These are phyloP conservation scores for Truncatella angustata DNA, from an alignment of 2,329 filamentous ascomycete species.

Conservation along the genomic window DNA sequence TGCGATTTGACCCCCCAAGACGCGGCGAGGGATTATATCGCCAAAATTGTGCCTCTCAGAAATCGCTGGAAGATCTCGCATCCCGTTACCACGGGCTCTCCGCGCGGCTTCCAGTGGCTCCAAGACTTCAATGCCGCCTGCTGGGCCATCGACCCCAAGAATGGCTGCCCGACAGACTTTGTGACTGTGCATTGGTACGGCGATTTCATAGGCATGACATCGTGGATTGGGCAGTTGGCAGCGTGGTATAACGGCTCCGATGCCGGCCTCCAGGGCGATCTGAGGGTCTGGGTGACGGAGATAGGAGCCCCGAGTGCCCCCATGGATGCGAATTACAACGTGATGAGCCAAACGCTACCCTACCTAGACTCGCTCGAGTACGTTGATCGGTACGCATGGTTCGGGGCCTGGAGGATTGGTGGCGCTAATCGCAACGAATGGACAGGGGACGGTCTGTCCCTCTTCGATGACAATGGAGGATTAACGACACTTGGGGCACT, in stretches of 20 bases:
- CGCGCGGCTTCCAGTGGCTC: constrained; percentile 37
- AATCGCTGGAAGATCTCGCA: constrained; percentile 37
- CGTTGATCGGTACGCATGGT: constrained; percentile 40
- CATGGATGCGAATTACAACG: constrained; percentile 30
- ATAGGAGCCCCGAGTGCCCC: constrained; percentile 34
- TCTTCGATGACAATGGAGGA: constrained; percentile 35
- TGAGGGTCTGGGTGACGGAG: constrained; percentile 38
- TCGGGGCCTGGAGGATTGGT: constrained; percentile 36
- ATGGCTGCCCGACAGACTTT: constrained; percentile 39
- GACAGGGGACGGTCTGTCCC: constrained; percentile 35
- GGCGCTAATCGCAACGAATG: constrained; percentile 39
- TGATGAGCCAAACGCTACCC: constrained; percentile 39
- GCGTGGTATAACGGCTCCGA: neutral
- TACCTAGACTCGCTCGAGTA: constrained; percentile 32
- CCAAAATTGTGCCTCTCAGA: constrained; percentile 34
- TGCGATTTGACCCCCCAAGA: constrained; percentile 36
- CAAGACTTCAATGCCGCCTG: constrained; percentile 38
- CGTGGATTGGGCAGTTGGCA: constrained; percentile 30
- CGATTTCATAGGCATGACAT: constrained; percentile 30
- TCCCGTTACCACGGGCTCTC: constrained; percentile 38
- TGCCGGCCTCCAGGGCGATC: constrained; percentile 37
- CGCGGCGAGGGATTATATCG: constrained; percentile 36
- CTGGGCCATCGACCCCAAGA: constrained; percentile 32
- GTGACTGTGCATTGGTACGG: constrained; percentile 42
- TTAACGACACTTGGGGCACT: constrained; percentile 35